phyloP scores from a whole-genome alignment of 1,139 yeast species.

The Waltiozyma solani region DNA sequence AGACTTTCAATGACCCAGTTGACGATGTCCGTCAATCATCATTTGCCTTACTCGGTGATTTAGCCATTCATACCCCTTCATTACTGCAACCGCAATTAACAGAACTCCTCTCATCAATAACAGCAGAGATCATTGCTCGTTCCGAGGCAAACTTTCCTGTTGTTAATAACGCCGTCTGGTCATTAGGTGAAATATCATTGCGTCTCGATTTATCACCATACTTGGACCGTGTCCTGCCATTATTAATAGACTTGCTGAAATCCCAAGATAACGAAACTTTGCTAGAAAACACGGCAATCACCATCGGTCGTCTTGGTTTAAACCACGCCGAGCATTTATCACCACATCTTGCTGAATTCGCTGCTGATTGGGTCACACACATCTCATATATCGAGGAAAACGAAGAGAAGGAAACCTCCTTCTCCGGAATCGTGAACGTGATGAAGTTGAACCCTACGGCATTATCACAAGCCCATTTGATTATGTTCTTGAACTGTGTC shows the following conservation, averaged over 20 bases:
- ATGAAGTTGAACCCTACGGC: conserved; percentile 62
- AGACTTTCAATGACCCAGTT: conserved; percentile 66
- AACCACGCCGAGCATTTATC: conserved; percentile 50
- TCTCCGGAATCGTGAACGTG: conserved; percentile 63
- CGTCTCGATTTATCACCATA: conserved; percentile 54
- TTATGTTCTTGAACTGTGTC: conserved; percentile 31
- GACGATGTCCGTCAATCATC: conserved; percentile 91
- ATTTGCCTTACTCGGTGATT: conserved; percentile 84
- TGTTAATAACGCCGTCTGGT: conserved; percentile 89
- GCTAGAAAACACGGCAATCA: conserved; percentile 83
- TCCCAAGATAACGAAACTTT: conserved; percentile 47
- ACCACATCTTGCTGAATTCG: conserved; percentile 45
- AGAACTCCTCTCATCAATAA: conserved; percentile 37
- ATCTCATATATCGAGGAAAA: conserved; percentile 61
- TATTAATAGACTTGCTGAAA: conserved; percentile 56
- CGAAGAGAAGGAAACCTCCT: conserved; percentile 73
- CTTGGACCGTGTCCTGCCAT: conserved; percentile 45
- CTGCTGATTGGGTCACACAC: conserved; percentile 56
- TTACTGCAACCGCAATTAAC: conserved; percentile 44
- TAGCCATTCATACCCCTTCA: conserved; percentile 49
- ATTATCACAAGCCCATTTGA: conserved; percentile 24
- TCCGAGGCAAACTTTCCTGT: conserved; percentile 47
- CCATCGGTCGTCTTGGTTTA: conserved; percentile 82
- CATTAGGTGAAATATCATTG: conserved; percentile 77
- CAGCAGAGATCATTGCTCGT: conserved; percentile 19